Base-by-base conservation (phyloP, 176 grass and related monocot genomes). In the Bromus sterilis region DNA sequence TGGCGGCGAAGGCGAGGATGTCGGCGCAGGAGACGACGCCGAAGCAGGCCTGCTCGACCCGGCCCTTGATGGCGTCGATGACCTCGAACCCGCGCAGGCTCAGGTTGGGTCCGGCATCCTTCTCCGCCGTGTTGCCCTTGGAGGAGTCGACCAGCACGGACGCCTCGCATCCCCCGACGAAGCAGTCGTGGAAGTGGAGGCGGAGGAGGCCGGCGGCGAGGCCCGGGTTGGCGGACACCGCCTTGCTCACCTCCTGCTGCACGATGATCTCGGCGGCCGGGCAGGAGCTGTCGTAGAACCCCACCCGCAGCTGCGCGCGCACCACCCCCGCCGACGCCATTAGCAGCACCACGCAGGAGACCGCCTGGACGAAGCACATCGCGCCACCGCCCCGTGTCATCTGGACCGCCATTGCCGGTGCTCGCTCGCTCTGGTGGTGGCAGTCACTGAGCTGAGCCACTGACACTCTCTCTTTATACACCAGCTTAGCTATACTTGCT, bases 151-250 rank as follows among this genome's bases (percentile, higher is more conserved):
- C 75, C 39, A 97, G 87, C 74, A 97, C 94, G 15, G 94, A 97
- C 59, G 46, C 94, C 46, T 94, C 92, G 58, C 94, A 94, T 6
- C 91, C 94, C 67, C 80, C 41, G 44, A 95, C 93, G 76, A 95
- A 95, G 66, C 93, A 95, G 90, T 92, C 93, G 62, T 95, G 93
- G 93, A 95, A 95, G 80, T 95, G 93, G 30, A 92, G 89, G 0
- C 93, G 75, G 80, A 89, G 55, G 61, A 97, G 86, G 30, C 91
- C 91, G 24, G 91, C 91, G 15, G 91, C 89, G 66, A 97, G 79
- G 63, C 94, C 94, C 3, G 89, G 77, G 78, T 91, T 87, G 14
- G 20, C 42, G 0, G 78, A 42, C 26, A 86, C 91, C 15, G 91
- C 86, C 87, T 61, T 93, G 41, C 82, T 83, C 77, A 97, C 91